These are phyloP conservation scores for Yamadazyma laniorum DNA, from an alignment of 805 yeast genomes.

Conservation along the genomic window DNA sequence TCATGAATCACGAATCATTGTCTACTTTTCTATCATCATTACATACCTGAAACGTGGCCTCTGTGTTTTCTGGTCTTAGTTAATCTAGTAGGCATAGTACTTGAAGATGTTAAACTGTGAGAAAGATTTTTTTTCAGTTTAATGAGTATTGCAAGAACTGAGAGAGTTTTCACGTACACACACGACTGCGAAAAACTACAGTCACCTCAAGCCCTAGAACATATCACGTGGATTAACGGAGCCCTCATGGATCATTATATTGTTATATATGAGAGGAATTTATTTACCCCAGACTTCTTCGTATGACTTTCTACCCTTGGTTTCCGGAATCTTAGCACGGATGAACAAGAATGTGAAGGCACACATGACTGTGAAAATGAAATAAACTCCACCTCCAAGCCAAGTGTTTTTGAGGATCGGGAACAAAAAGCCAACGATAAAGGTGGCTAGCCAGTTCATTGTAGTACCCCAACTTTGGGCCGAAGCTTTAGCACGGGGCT, in stretches of 20 bases:
- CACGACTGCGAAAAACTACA: conserved; percentile 2
- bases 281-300: conserved; percentile 60
- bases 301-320: conserved; percentile 61
- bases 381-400: conserved; percentile 78
- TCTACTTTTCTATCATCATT: no score
- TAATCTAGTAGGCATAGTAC: conserved; percentile 94
- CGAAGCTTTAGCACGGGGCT: conserved; percentile 69
- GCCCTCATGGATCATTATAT: no score
- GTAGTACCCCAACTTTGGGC: conserved; percentile 94
- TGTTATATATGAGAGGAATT: no score
- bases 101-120: conserved; percentile 15
- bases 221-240: no score
- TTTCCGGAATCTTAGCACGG: conserved; percentile 61
- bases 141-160: conserved; percentile 6
- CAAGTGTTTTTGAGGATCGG: conserved; percentile 60
- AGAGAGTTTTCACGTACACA: conserved; percentile 8
- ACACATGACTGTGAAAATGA: conserved; percentile 64
- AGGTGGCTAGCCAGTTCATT: conserved; percentile 89
- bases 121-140: conserved; percentile 11
- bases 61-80: conserved; percentile 99
- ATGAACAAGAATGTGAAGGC: conserved; percentile 49
- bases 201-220: conserved; percentile 9
- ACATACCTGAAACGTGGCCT: conserved; percentile 99
- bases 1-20: no score
- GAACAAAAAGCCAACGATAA: conserved; percentile 74